phyloP scores from a whole-genome alignment of 23 red algal genomes.

The Gracilaria gracilis region DNA sequence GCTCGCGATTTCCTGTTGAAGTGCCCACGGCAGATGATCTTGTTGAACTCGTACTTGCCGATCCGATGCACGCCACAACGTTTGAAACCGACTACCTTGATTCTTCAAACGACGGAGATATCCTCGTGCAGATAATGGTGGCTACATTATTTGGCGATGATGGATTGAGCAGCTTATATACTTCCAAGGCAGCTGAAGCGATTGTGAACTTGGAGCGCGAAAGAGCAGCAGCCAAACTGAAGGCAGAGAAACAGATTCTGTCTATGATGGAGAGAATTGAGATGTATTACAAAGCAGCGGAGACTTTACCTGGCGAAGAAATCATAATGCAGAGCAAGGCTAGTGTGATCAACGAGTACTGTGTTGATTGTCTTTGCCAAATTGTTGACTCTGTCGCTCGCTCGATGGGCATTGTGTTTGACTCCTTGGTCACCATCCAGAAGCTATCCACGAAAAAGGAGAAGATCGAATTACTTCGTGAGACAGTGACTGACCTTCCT shows the following conservation, averaged over 20 bases:
- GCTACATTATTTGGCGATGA: constrained; percentile 19
- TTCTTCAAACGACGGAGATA: constrained; percentile 30
- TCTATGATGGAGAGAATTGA: constrained; percentile 44
- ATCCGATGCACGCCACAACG: constrained; percentile 6
- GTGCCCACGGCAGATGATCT: constrained; percentile 24
- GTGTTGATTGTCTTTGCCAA: constrained; percentile 39
- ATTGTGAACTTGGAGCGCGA: constrained; percentile 46
- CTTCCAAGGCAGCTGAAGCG: constrained; percentile 47
- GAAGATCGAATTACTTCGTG: constrained; percentile 45
- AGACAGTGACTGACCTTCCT: constrained; percentile 15
- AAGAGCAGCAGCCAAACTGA: constrained; percentile 45
- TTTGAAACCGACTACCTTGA: constrained; percentile 59
- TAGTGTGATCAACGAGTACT: constrained; percentile 18
- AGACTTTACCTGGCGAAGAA: constrained; percentile 41
- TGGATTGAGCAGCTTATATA: constrained; percentile 10
- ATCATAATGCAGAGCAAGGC: constrained; percentile 21
- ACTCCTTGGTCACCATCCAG: not conserved
- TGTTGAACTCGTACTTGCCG: constrained; percentile 35
- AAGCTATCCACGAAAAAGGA: constrained; percentile 39
- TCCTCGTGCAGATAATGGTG: constrained; percentile 20
- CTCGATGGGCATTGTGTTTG: constrained; percentile 38
- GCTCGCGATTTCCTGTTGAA: constrained; percentile 14
- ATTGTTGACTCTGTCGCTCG: constrained; percentile 45
- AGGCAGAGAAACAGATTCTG: constrained; percentile 49
- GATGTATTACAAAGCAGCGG: constrained; percentile 57